phyloP scores from a whole-genome alignment of 805 yeast genomes.

The Wickerhamiella spandovensis region DNA sequence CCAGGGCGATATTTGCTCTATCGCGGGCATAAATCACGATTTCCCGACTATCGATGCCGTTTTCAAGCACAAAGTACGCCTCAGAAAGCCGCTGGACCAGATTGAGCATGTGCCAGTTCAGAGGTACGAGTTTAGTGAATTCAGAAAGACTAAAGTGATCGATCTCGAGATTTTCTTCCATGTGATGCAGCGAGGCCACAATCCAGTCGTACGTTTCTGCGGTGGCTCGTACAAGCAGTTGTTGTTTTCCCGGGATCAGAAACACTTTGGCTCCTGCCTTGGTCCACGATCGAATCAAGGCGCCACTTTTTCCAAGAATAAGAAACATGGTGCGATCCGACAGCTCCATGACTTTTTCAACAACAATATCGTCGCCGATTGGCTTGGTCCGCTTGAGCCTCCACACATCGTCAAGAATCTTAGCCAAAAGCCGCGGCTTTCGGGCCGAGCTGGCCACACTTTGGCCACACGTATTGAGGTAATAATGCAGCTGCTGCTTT shows the following conservation, averaged over 20 bases:
- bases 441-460: neutral
- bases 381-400: conserved; percentile 18
- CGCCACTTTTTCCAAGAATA: conserved; percentile 29
- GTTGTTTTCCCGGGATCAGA: conserved; percentile 24
- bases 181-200: conserved; percentile 25
- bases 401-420: conserved; percentile 30
- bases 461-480: conserved; percentile 3
- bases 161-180: neutral
- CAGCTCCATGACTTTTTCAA: conserved; percentile 25
- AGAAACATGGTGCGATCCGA: conserved; percentile 30
- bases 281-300: conserved; percentile 29
- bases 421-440: conserved; percentile 18
- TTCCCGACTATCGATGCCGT: neutral
- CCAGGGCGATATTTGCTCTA: conserved; percentile 10
- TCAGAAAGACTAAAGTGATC: conserved; percentile 23
- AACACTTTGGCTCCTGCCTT: conserved; percentile 30
- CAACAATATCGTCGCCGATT: conserved; percentile 25
- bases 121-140: conserved; percentile 6
- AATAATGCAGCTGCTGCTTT: conserved; percentile 18
- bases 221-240: conserved; percentile 30
- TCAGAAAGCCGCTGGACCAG: conserved; percentile 21
- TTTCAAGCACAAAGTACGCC: conserved; percentile 14
- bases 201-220: conserved; percentile 32
- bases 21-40: conserved; percentile 9
- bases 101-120: conserved; percentile 11